phyloP scores from a whole-genome alignment of 371 early-diverging fungal genomes.

The Phascolomyces articulosus region DNA sequence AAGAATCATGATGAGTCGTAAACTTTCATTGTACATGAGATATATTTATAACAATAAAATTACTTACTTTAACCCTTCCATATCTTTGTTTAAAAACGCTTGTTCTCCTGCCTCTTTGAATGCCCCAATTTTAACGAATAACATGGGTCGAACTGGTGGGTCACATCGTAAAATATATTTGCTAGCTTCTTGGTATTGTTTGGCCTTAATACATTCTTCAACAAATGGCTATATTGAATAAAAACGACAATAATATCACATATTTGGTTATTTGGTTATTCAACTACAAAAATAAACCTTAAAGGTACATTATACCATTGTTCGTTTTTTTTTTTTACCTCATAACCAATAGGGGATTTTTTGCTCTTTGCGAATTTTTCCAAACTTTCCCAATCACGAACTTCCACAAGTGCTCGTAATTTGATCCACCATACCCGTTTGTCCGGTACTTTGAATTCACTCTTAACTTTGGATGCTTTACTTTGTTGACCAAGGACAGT shows the following conservation, averaged over 20 bases:
- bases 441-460: conserved; percentile 90
- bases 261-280: too few relatives aligned
- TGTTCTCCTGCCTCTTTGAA: conserved; percentile 82
- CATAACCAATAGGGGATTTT: conserved; percentile 85
- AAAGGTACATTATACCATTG: too few relatives aligned
- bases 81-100: conserved; percentile 70
- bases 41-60: neutral
- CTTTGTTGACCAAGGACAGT: conserved; percentile 72
- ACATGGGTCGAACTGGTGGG: conserved; percentile 61
- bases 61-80: conserved; percentile 64
- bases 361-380: conserved; percentile 81
- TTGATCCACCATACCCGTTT: conserved; percentile 88
- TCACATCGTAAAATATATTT: conserved; percentile 83
- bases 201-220: conserved; percentile 78
- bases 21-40: too few relatives aligned
- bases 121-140: conserved; percentile 78
- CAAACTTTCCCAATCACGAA: conserved; percentile 86
- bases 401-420: conserved; percentile 80
- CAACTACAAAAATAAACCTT: too few relatives aligned
- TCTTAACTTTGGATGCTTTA: conserved; percentile 76
- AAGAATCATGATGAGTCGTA: neutral
- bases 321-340: conserved; percentile 49
- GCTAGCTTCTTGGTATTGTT: conserved; percentile 78
- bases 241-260: neutral
- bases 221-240: conserved; percentile 68